Evolutionary conservation across 495 filamentous ascomycete species (phyloP).

Genomic region (Amorphotheca resinae): DNA sequence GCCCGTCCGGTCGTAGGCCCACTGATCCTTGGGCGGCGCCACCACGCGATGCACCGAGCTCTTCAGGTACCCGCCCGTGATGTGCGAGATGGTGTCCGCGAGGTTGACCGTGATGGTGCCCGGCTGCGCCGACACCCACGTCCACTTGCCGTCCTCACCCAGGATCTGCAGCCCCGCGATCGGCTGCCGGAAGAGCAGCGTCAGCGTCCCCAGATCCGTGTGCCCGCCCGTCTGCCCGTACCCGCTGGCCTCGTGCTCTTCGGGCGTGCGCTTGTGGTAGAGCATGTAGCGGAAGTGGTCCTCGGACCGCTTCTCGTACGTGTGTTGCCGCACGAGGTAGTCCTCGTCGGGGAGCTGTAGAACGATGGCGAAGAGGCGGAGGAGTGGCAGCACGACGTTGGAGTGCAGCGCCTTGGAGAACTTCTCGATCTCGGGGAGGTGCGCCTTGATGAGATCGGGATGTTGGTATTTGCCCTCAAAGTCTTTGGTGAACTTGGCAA

Average conservation of each 20-base stretch:
- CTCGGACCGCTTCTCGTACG: slow-evolving; percentile 34
- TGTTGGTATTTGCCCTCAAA: slow-evolving; percentile 31
- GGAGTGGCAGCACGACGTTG: slow-evolving; percentile 32
- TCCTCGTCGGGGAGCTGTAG: slow-evolving; percentile 42
- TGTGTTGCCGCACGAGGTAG: slow-evolving; percentile 36
- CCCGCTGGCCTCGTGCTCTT: slow-evolving; percentile 31
- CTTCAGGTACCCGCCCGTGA: slow-evolving; percentile 39
- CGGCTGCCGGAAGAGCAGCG: slow-evolving; percentile 42
- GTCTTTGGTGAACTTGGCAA: slow-evolving; percentile 38
- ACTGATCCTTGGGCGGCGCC: slow-evolving; percentile 35
- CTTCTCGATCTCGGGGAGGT: slow-evolving; percentile 31
- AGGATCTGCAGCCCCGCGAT: slow-evolving; percentile 42
- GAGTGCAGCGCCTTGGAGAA: slow-evolving; percentile 34
- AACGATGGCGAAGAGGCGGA: slow-evolving; percentile 36
- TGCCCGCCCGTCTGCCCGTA: slow-evolving; percentile 34
- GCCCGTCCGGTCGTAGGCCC: slow-evolving; percentile 33
- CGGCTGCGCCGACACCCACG: slow-evolving; percentile 32
- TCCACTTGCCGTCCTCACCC: slow-evolving; percentile 30
- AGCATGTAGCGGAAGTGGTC: slow-evolving; percentile 45
- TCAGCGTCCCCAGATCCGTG: slow-evolving; percentile 42
- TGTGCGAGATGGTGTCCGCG: slow-evolving; percentile 33
- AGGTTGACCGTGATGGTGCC: slow-evolving; percentile 41
- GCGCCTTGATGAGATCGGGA: slow-evolving; percentile 23
- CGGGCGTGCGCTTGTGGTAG: slow-evolving; percentile 31
- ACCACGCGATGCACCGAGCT: slow-evolving; percentile 40